Conservation (phyloP, 108 stramenopile species). For the Skeletonema costatum region DNA sequence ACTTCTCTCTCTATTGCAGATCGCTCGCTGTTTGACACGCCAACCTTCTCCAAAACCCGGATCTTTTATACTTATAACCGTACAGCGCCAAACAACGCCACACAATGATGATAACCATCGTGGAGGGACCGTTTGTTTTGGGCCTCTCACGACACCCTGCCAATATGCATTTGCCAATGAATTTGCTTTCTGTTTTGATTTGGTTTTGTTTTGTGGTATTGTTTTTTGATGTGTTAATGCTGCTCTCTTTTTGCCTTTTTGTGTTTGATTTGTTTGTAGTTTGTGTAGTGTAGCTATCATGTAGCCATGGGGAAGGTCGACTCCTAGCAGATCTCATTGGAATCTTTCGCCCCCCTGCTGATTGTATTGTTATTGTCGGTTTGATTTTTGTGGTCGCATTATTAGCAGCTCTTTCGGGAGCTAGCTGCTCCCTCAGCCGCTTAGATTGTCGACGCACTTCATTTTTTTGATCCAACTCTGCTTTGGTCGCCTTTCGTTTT, state of each 20-base stretch:
- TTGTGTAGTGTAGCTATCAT: background rate
- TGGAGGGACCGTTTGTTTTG: too few relatives aligned
- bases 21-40: too few relatives aligned
- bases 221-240: background rate
- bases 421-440: background rate
- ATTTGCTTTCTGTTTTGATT: too few relatives aligned
- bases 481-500: background rate
- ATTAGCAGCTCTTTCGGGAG: background rate
- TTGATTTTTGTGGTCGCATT: background rate
- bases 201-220: too few relatives aligned
- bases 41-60: too few relatives aligned
- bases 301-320: background rate
- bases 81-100: too few relatives aligned
- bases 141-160: too few relatives aligned
- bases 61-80: too few relatives aligned
- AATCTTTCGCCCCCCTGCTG: background rate
- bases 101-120: too few relatives aligned
- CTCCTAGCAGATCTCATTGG: background rate
- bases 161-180: too few relatives aligned
- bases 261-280: background rate
- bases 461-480: background rate
- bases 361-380: background rate
- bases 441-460: background rate
- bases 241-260: background rate
- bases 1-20: too few relatives aligned